A percentile compares a stretch with the other conserved stretches of the same genome.
phyloP scores from a whole-genome alignment of 306 rosid species.

The Gillenia trifoliata region DNA sequence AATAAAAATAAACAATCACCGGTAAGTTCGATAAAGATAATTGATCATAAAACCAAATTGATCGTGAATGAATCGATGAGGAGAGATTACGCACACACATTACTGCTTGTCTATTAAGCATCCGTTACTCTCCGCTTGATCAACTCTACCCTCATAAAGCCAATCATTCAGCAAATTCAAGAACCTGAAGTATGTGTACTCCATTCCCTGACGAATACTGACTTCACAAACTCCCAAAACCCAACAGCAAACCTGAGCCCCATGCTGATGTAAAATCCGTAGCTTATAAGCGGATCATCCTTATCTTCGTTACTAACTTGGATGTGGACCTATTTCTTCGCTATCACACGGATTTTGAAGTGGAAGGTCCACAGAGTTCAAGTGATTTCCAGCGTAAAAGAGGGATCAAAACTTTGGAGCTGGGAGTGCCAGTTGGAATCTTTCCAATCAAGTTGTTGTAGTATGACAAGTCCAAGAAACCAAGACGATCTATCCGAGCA shows the following conservation, averaged over 20 bases:
- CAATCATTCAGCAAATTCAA: not conserved
- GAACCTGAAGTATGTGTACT: slow-evolving; percentile 17
- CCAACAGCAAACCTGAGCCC: slow-evolving; percentile 7
- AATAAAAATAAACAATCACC: not conserved
- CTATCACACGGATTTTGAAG: not conserved
- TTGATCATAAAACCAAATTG: not conserved
- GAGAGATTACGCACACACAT: not conserved
- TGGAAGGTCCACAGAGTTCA: not conserved
- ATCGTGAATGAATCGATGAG: not conserved
- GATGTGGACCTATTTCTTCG: not conserved
- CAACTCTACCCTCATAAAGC: not conserved
- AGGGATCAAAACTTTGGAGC: not conserved
- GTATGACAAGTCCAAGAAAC: not conserved
- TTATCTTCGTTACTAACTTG: not conserved
- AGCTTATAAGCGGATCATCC: not conserved
- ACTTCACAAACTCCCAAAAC: slow-evolving; percentile 33
- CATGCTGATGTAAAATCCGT: slow-evolving; percentile 20
- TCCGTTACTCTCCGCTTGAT: not conserved
- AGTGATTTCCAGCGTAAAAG: not conserved
- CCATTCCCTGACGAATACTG: slow-evolving; percentile 9
- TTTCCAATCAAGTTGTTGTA: not conserved
- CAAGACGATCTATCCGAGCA: not conserved
- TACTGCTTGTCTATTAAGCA: not conserved
- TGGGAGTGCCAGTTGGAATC: not conserved
- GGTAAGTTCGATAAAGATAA: not conserved